These are phyloP conservation scores for Pharnaceum exiguum DNA, from an alignment of 148 eudicot species.

Conservation along the genomic window DNA sequence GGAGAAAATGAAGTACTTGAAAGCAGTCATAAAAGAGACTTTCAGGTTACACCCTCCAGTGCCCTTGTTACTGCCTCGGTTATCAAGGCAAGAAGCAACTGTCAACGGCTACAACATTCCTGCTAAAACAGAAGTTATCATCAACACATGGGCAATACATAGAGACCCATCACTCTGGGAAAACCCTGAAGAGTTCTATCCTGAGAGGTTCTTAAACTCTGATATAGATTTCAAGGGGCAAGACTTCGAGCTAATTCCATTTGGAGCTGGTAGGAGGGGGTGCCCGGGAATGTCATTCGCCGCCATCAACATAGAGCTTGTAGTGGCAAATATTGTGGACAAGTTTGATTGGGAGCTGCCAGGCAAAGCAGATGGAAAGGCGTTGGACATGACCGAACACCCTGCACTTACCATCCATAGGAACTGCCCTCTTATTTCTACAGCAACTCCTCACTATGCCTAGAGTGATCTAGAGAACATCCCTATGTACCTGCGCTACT, in stretches of 20 bases:
- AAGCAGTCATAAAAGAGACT: conserved; percentile 16
- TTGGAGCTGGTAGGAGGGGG: conserved; percentile 19
- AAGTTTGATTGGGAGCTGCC: conserved; percentile 22
- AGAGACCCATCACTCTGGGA: conserved; percentile 10
- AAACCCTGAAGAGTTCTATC: conserved; percentile 5
- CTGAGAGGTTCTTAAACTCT: conserved; percentile 14
- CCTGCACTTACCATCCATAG: conserved; percentile 12
- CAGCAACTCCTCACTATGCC: not conserved
- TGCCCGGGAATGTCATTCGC: conserved; percentile 19
- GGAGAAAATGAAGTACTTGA: conserved; percentile 11
- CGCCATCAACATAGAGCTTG: conserved; percentile 7
- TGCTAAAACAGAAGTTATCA: not conserved
- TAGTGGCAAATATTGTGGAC: conserved; percentile 20
- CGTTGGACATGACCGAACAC: conserved; percentile 24
- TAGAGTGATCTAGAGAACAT: no score
- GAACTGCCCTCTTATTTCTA: not conserved
- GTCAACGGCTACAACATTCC: conserved; percentile 8
- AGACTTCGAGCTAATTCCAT: conserved; percentile 20
- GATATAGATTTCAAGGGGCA: not conserved
- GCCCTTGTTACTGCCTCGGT: not conserved
- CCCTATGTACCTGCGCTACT: no score
- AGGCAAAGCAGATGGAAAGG: not conserved
- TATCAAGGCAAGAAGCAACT: not conserved
- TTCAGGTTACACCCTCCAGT: not conserved
- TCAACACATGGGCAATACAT: conserved; percentile 9